Conservation (phyloP, 164 flowering plant genomes). For the Chimonanthus salicifolius region DNA sequence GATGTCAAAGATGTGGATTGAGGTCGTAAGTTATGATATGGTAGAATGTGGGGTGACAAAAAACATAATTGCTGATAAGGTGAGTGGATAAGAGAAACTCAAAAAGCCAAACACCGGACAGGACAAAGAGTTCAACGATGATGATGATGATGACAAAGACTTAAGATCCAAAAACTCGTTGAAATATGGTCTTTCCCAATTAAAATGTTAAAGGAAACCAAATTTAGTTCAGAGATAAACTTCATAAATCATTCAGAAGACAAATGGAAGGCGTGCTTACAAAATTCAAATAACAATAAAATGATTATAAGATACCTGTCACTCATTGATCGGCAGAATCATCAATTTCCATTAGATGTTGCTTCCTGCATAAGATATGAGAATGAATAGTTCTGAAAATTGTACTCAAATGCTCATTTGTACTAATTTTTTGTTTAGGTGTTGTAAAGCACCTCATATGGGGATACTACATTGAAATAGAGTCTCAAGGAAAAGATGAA, state of each 20-base stretch:
- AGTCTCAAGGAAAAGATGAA: not conserved
- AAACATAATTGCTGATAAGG: too few species aligned
- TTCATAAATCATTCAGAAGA: not conserved
- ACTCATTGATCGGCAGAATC: conserved; percentile 34
- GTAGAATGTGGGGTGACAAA: too few species aligned
- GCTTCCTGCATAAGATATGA: conserved; percentile 39
- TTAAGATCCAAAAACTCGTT: not conserved
- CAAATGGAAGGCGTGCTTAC: not conserved
- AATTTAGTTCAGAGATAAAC: not conserved
- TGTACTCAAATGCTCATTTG: not conserved
- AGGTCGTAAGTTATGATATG: too few species aligned
- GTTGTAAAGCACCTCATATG: not conserved
- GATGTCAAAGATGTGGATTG: too few species aligned
- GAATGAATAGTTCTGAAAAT: not conserved
- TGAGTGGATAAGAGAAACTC: too few species aligned
- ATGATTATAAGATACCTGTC: conserved; percentile 6
- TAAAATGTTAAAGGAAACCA: not conserved
- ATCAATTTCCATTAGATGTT: conserved; percentile 41
- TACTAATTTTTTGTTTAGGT: not conserved
- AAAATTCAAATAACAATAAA: not conserved
- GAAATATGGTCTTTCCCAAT: not conserved
- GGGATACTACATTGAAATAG: not conserved
- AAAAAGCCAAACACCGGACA: too few species aligned
- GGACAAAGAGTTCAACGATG: too few species aligned
- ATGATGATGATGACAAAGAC: not conserved